Evolutionary conservation across 2,329 filamentous ascomycete genomes (phyloP), one percentile per base, ranked within the genome.

Genomic region (Aureobasidium sp.): DNA sequence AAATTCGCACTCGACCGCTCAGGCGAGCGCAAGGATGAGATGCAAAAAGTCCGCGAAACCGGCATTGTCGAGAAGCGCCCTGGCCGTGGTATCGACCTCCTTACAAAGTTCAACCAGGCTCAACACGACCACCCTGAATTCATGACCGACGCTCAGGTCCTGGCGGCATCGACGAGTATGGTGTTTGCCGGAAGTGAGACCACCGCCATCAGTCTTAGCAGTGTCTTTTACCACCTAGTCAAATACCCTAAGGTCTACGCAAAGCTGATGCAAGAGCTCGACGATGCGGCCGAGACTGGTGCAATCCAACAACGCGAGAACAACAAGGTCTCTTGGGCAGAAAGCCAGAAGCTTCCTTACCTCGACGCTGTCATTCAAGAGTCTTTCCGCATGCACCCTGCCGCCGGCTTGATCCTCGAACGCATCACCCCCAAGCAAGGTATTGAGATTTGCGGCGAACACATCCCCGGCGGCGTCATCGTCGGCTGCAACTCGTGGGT

Each of bases 331-430:
- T 87, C 84, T 1, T 90, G 87, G 83, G 71, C 83, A 39, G 86
- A 91, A 73, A 81, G 80, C 53, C 87, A 90, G 71, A 83, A 82
- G 61, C 79, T 94, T 1, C 83, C 84, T 0, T 94, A 92, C 71
- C 83, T 94, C 6, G 87, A 91, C 68, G 89, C 89, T 3, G 86
- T 85, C 61, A 81, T 93, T 68, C 89, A 92, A 69, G 90, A 94
- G 72, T 84, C 87, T 5, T 89, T 92, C 76, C 84, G 89, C 14
- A 71, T 91, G 67, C 88, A 92, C 71, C 89, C 90, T 0, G 87
- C 89, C 0, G 82, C 87, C 0, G 89, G 88, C 0, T 76, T 92
- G 5, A 85, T 87, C 0, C 78, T 93, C 47, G 89, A 93, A 73
- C 82, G 90, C 64, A 78, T 92, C 49, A 87, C 90, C 0, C 89